Evolutionary conservation across 1,284 basidiomycete species (phyloP).

Genomic region (Porogramme epimiltina): DNA sequence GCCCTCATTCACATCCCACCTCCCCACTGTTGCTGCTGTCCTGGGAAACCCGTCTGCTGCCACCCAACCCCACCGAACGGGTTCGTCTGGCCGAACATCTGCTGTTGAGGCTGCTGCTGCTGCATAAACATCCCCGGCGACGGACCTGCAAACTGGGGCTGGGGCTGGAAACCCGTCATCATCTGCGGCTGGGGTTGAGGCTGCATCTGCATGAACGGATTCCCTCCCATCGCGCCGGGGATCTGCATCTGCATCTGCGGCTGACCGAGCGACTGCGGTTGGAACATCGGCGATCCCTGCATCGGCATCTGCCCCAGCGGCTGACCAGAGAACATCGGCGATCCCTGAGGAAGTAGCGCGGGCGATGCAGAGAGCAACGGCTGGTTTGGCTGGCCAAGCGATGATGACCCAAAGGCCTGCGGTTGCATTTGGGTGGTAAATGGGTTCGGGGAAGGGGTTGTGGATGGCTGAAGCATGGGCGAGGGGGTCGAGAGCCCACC

Average conservation of each 20-base stretch:
- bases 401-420: constrained; percentile 9
- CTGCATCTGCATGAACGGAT: constrained; percentile 27
- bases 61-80: constrained; percentile 30
- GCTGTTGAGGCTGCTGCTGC: constrained; percentile 14
- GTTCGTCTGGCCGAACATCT: constrained; percentile 21
- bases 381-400: constrained; percentile 18
- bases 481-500: constrained; percentile 1
- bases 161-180: constrained; percentile 10
- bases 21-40: constrained; percentile 20
- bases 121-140: constrained; percentile 17
- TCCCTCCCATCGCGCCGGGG: constrained; percentile 8
- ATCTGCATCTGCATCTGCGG: constrained; percentile 24
- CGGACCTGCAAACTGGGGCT: constrained; percentile 18
- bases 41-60: constrained; percentile 16
- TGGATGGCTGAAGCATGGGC: constrained; percentile 1
- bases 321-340: constrained; percentile 7
- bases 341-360: constrained; percentile 20
- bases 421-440: constrained; percentile 16
- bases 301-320: constrained; percentile 14
- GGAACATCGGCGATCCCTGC: constrained; percentile 21
- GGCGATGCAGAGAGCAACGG: constrained; percentile 15
- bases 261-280: constrained; percentile 15
- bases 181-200: constrained; percentile 20
- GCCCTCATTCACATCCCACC: constrained; percentile 17
- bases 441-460: constrained; percentile 25